phyloP scores from a whole-genome alignment of 2,329 filamentous ascomycete genomes.

The Lachnellula suecica region DNA sequence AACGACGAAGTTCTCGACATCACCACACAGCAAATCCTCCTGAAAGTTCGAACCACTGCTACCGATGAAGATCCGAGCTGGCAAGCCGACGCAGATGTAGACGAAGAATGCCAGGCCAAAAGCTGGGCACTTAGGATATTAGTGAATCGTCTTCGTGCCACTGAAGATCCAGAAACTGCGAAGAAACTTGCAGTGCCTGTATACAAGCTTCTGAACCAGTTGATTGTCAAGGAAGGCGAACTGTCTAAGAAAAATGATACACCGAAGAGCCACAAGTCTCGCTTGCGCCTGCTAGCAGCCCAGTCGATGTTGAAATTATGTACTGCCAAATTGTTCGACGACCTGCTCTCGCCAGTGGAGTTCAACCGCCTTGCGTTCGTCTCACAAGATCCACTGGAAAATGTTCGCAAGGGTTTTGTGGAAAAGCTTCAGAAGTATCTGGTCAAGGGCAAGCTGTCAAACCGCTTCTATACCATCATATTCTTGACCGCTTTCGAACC shows the following conservation, averaged over 20 bases:
- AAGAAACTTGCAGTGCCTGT: constrained; percentile 65
- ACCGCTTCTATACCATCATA: constrained; percentile 83
- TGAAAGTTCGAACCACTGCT: constrained; percentile 65
- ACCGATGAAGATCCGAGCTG: constrained; percentile 59
- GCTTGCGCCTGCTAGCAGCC: constrained; percentile 79
- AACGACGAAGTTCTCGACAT: constrained; percentile 79
- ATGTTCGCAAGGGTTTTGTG: constrained; percentile 78
- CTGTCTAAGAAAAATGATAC: constrained; percentile 74
- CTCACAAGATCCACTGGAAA: constrained; percentile 71
- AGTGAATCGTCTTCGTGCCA: constrained; percentile 76
- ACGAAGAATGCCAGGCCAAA: constrained; percentile 83
- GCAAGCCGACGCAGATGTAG: constrained; percentile 66
- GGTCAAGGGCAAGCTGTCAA: constrained; percentile 65
- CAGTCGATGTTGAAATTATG: constrained; percentile 84
- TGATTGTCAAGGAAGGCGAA: constrained; percentile 77
- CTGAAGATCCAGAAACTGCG: constrained; percentile 47
- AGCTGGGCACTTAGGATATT: constrained; percentile 80
- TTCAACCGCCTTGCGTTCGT: constrained; percentile 83
- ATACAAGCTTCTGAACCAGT: constrained; percentile 74
- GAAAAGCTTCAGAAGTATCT: constrained; percentile 90
- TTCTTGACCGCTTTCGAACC: constrained; percentile 94
- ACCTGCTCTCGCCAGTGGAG: constrained; percentile 66
- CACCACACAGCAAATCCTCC: constrained; percentile 71
- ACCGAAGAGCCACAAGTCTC: constrained; percentile 73
- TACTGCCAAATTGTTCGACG: constrained; percentile 72